Base-by-base conservation (phyloP, 2,329 filamentous ascomycete species). In the Pleomassaria siparia region DNA sequence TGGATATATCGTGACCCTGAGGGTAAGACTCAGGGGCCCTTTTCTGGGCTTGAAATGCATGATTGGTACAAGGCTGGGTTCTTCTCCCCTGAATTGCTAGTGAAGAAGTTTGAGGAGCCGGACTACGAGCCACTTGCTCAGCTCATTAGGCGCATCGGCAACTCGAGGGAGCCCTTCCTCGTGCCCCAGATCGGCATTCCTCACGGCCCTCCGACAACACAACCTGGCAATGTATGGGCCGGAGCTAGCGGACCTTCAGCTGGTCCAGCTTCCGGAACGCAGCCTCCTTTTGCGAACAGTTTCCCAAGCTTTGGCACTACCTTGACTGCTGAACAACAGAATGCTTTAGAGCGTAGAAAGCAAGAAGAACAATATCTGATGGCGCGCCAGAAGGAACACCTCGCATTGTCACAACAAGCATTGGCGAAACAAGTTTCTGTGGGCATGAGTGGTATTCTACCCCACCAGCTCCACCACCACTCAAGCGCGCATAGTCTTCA, bases 61-160 rank as follows among this genome's bases (percentile, higher is more conserved):
- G 95, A 99, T 62, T 99, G 94, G 94, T 99, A 97, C 74, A 97
- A 97, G 70, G 92, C 91, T 29, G 91, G 92, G 37, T 99, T 97
- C 75, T 99, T 99, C 73, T 95, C 90, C 0, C 86, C 92, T 0
- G 92, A 99, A 60, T 79, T 99, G 16, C 84, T 95, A 35, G 94
- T 99, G 25, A 96, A 95, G 76, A 96, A 96, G 69, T 79, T 92
- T 4, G 94, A 99, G 67, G 94, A 99, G 63, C 78, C 80, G 0
- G 92, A 99, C 41, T 99, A 96, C 62, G 94, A 99, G 70, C 94
- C 92, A 11, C 76, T 99, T 9, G 94, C 92, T 2, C 91, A 97
- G 71, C 82, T 99, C 20, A 96, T 99, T 54, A 81, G 94, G 35
- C 87, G 92, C 26, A 99, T 99, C 59, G 94, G 94, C 2, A 99